Evolutionary conservation across 2,329 filamentous ascomycete genomes (phyloP), one percentile per base, ranked within the genome.

Genomic region (Chrysosporium keratinophilum): DNA sequence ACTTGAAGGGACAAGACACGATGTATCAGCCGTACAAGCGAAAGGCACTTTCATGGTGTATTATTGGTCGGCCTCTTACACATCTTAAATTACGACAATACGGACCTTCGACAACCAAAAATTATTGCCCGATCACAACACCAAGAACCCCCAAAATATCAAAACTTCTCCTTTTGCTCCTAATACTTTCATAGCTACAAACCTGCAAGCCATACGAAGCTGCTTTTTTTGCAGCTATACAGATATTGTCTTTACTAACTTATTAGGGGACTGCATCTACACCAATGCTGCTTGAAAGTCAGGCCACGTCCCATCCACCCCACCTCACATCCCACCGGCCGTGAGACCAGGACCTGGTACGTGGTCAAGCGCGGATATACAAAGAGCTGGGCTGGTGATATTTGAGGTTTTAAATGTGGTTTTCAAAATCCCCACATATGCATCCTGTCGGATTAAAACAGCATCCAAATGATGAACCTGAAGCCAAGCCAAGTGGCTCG

Each of bases 251-350:
- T n/a, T 4, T 37, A 37, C n/a, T n/a, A 37, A 37, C n/a, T 37
- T n/a, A 12, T 3, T n/a, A 37, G 35, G n/a, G 4, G 10, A 37
- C 11, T 3, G 11, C 11, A 37, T 37, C 10, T 37, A 12, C 35
- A 12, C 35, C 11, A 39, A 39, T 15, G 12, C 35, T 40, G 34
- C 19, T 33, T n/a, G 41, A 19, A 44, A 59, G 20, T 70, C 70
- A 20, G 71, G 71, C 57, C 66, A 60, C 23, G 7, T 63, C 70
- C n/a, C 15, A 19, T 35, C 31, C 44, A 5, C 12, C 10, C n/a
- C 35, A n/a, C 10, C 14, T 48, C 9, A 39, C 10, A n/a, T 6
- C 19, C 5, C 3, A 5, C 19, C 3, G 11, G 6, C 20, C 17
- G 5, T 15, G 12, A 28, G 15, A 14, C 3, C 4, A 23, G 12